These are phyloP conservation scores for Cyberlindnera lachancei DNA, from an alignment of 805 yeast genomes.

Conservation along the genomic window DNA sequence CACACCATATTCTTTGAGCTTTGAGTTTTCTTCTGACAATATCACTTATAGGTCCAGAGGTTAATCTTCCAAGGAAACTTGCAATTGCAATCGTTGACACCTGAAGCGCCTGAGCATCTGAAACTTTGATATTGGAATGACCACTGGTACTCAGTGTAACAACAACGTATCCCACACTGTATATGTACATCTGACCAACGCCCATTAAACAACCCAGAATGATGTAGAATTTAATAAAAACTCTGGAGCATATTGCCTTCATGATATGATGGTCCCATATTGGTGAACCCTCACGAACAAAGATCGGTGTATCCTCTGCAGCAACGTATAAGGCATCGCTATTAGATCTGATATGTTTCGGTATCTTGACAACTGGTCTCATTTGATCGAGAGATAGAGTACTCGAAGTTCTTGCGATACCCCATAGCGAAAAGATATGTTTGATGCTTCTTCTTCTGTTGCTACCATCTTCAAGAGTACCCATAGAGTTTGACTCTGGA, in stretches of 20 bases:
- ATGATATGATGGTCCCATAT: conserved; percentile 21
- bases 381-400: conserved; percentile 9
- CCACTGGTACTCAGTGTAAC: conserved; percentile 33
- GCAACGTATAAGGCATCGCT: conserved; percentile 22
- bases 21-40: conserved; percentile 40
- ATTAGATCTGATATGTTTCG: conserved; percentile 7
- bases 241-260: conserved; percentile 14
- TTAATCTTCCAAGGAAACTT: conserved; percentile 57
- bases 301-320: conserved; percentile 24
- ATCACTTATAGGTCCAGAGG: conserved; percentile 64
- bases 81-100: conserved; percentile 60
- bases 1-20: conserved; percentile 61
- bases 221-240: conserved; percentile 44
- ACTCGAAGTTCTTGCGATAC: conserved; percentile 22
- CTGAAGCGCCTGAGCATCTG: conserved; percentile 58
- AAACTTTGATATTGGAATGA: conserved; percentile 23
- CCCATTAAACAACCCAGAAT: conserved; percentile 54
- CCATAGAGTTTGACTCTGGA: conserved; percentile 1
- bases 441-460: conserved; percentile 15
- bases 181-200: conserved; percentile 66
- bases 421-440: conserved; percentile 21
- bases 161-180: conserved; percentile 67
- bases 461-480: too few species aligned
- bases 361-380: conserved; percentile 8
- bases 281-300: conserved; percentile 21